A percentile compares a stretch with the other conserved stretches of the same genome.
phyloP scores from a whole-genome alignment of 1,284 basidiomycete genomes.

The Pascua sp. region DNA sequence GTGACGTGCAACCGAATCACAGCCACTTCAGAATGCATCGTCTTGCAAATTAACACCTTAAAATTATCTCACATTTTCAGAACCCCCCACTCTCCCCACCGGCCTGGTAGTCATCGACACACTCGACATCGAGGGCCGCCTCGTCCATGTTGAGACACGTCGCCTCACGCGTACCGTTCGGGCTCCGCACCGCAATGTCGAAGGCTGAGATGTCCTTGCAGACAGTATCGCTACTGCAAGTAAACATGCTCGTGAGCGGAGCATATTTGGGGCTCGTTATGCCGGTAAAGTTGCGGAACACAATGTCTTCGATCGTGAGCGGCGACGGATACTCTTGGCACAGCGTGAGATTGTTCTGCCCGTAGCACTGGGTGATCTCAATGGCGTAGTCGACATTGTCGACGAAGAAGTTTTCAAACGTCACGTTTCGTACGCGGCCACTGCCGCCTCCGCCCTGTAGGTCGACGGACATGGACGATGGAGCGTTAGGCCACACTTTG shows the following conservation, averaged over 20 bases:
- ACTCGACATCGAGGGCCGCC: background rate
- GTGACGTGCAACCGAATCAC: background rate
- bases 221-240: background rate
- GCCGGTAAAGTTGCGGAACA: slow-evolving; percentile 1
- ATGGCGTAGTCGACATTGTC: slow-evolving; percentile 10
- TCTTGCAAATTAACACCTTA: too few relatives aligned
- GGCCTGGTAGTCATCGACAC: background rate
- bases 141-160: slow-evolving; percentile 5
- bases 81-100: background rate
- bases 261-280: background rate
- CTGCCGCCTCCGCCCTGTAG: slow-evolving; percentile 54
- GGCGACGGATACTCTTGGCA: background rate
- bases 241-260: background rate
- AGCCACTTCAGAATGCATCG: too few relatives aligned
- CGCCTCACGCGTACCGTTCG: background rate
- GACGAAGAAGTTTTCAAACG: slow-evolving; percentile 22
- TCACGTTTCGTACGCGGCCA: slow-evolving; percentile 57
- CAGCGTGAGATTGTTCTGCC: background rate
- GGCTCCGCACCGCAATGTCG: background rate
- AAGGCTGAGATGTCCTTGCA: background rate
- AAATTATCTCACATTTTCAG: too few relatives aligned
- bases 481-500: slow-evolving; percentile 56
- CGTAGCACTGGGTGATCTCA: slow-evolving; percentile 2
- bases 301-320: slow-evolving; percentile 1
- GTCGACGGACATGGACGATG: slow-evolving; percentile 31